Evolutionary conservation across 2,329 filamentous ascomycete species (phyloP).

Genomic region (Fusarium sp.): DNA sequence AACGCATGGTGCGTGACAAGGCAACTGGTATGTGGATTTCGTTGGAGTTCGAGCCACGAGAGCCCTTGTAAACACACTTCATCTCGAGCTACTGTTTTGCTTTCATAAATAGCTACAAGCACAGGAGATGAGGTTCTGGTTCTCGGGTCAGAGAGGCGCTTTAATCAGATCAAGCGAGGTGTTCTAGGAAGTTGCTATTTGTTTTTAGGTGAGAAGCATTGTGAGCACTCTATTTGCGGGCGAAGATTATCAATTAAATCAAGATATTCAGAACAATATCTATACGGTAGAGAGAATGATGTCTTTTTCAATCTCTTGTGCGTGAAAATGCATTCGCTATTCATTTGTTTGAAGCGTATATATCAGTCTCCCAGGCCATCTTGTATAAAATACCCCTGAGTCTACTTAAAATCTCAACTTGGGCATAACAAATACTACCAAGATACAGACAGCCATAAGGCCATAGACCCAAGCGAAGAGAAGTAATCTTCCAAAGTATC

Average conservation of each 20-base stretch:
- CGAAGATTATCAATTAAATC: neutral
- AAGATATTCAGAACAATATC: neutral
- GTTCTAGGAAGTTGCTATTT: neutral
- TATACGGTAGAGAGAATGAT: neutral
- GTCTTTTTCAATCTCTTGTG: conserved; percentile 1
- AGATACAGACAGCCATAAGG: conserved; percentile 80
- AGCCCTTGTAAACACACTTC: neutral
- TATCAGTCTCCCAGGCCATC: neutral
- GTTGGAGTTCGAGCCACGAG: conserved; percentile 11
- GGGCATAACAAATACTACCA: conserved; percentile 87
- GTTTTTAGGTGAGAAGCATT: neutral
- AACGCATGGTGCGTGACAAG: neutral
- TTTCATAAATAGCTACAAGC: neutral
- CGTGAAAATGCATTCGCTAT: neutral
- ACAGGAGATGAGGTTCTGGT: neutral
- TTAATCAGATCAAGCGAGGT: neutral
- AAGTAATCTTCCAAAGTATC: conserved; percentile 86
- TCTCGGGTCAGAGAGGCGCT: neutral
- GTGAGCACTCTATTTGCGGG: neutral
- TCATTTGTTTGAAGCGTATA: neutral
- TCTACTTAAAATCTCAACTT: conserved; percentile 83
- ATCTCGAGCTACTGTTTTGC: neutral
- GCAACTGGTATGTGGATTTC: neutral
- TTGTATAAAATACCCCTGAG: neutral
- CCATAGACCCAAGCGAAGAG: conserved; percentile 87